These are phyloP conservation scores for Dendrothele bispora DNA, from an alignment of 768 basidiomycete genomes.

Conservation along the genomic window DNA sequence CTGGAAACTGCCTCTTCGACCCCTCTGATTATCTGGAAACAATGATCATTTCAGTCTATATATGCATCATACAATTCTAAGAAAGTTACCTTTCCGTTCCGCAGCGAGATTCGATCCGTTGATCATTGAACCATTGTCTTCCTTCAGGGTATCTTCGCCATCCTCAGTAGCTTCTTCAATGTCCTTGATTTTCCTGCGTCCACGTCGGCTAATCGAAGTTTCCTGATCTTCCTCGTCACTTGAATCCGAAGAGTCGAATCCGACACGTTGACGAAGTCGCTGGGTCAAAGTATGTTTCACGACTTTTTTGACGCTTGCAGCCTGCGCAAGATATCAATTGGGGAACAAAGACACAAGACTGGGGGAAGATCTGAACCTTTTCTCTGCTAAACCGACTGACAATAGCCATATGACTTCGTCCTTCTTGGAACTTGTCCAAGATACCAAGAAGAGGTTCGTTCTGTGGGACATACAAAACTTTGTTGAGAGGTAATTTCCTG, in stretches of 20 bases:
- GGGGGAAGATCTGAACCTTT: constrained; percentile 33
- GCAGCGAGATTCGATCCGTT: not conserved
- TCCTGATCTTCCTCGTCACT: constrained; percentile 36
- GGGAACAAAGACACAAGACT: not conserved
- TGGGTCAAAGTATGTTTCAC: constrained; percentile 81
- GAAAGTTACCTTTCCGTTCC: not conserved
- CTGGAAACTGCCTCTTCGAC: constrained; percentile 35
- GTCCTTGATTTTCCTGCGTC: constrained; percentile 23
- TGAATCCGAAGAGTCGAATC: constrained; percentile 66
- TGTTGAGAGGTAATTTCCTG: constrained; percentile 81
- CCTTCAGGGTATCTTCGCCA: constrained; percentile 27
- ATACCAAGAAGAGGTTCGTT: constrained; percentile 85
- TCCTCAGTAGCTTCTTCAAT: constrained; percentile 30
- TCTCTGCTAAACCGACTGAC: constrained; percentile 75
- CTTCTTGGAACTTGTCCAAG: constrained; percentile 87
- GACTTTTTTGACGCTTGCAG: constrained; percentile 79
- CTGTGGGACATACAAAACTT: constrained; percentile 82
- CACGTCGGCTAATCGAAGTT: constrained; percentile 21
- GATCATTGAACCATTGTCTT: constrained; percentile 18
- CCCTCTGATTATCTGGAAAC: constrained; percentile 14
- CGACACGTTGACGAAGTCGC: constrained; percentile 72
- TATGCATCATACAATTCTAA: not conserved
- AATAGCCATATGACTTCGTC: constrained; percentile 89
- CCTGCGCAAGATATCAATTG: constrained; percentile 28
- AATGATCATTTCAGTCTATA: not conserved